These are phyloP conservation scores for Aspergillus saccharolyticus DNA, from an alignment of 495 filamentous ascomycete species.

Conservation along the genomic window DNA sequence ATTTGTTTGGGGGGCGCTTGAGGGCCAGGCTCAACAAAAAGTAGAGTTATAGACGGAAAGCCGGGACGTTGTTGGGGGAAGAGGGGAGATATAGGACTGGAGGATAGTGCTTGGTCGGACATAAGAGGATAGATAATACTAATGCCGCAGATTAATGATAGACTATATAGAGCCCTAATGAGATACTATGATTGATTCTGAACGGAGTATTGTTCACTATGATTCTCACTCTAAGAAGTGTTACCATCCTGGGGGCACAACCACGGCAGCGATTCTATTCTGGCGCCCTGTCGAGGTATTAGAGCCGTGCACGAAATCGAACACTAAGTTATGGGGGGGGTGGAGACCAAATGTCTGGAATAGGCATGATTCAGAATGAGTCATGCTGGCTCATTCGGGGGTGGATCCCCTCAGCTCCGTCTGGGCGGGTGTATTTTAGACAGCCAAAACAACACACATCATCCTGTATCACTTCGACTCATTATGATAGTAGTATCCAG, in stretches of 20 bases:
- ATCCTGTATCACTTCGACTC: constrained; percentile 9
- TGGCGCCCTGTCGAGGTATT: no score
- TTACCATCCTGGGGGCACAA: no score
- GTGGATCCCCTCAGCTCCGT: not conserved
- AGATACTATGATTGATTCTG: not conserved
- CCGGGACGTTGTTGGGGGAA: no score
- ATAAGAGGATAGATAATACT: no score
- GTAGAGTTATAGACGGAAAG: no score
- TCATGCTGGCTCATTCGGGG: constrained; percentile 7
- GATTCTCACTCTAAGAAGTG: no score
- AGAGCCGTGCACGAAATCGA: no score
- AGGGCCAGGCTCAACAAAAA: constrained; percentile 17
- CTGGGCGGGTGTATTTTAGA: constrained; percentile 6
- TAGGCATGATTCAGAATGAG: constrained; percentile 10
- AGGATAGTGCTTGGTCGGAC: no score
- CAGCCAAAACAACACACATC: not conserved
- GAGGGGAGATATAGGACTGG: not conserved
- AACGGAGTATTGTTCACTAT: not conserved
- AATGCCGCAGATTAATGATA: not conserved
- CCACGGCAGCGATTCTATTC: no score
- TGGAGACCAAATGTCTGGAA: not conserved
- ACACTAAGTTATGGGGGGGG: no score
- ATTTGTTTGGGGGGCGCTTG: constrained; percentile 22
- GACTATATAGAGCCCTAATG: not conserved
- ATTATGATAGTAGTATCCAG: not conserved